These are phyloP conservation scores for Sonneratia caseolaris DNA, from an alignment of 345 rosid species.

Conservation along the genomic window DNA sequence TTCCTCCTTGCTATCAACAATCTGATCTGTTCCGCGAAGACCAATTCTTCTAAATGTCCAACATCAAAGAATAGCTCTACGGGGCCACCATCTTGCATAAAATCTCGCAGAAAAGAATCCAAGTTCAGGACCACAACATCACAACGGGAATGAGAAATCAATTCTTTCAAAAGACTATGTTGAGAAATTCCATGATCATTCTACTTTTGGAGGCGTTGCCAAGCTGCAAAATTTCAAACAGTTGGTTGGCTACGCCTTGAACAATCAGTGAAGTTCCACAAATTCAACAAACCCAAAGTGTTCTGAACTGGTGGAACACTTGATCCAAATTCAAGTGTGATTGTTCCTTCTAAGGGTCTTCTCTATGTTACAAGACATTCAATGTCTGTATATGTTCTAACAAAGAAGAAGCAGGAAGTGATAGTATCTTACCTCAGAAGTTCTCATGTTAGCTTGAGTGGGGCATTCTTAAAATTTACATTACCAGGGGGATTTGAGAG, in stretches of 20 bases:
- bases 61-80: neutral
- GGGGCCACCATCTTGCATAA: neutral
- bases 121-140: neutral
- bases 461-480: constrained; percentile 99
- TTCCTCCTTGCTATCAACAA: neutral
- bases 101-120: neutral
- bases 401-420: too few relatives aligned
- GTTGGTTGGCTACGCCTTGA: neutral
- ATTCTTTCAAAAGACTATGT: neutral
- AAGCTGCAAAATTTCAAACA: neutral
- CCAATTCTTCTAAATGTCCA: neutral
- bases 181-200: neutral
- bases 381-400: too few relatives aligned
- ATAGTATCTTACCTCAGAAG: constrained; percentile 68
- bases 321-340: neutral
- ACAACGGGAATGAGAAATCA: neutral
- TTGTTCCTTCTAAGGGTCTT: neutral
- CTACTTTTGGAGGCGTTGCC: neutral
- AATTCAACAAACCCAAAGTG: neutral
- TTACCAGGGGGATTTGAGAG: constrained; percentile 99
- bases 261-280: neutral
- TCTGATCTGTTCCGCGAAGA: neutral
- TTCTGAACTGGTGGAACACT: neutral
- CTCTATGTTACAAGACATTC: neutral
- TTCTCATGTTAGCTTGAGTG: constrained; percentile 97